Percentiles rank a stretch among this genome's conserved stretches.
phyloP scores from a whole-genome alignment of 768 basidiomycete species.

The Lactifluus subvellereus region DNA sequence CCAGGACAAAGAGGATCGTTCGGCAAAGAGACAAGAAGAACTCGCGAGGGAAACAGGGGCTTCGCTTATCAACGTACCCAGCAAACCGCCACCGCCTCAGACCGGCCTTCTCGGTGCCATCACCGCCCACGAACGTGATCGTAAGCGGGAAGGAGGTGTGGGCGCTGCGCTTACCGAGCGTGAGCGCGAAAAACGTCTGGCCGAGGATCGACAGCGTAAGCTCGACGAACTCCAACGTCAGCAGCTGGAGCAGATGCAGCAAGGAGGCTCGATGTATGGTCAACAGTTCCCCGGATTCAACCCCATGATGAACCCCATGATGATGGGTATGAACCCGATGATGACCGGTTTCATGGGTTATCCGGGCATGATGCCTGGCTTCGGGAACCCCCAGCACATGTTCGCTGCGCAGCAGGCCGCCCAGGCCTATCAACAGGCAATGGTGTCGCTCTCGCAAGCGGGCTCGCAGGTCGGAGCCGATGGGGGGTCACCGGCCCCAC shows the following conservation, averaged over 20 bases:
- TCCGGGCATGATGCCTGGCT: slow-evolving; percentile 49
- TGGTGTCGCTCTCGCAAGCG: slow-evolving; percentile 74
- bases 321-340: slow-evolving; percentile 52
- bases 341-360: slow-evolving; percentile 52
- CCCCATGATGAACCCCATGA: slow-evolving; percentile 76
- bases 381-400: slow-evolving; percentile 68
- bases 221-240: slow-evolving; percentile 86
- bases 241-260: slow-evolving; percentile 87
- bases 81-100: slow-evolving; percentile 91
- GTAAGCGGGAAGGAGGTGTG: slow-evolving; percentile 91
- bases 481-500: slow-evolving; percentile 42
- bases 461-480: slow-evolving; percentile 67
- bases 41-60: slow-evolving; percentile 86
- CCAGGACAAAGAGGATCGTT: slow-evolving; percentile 92
- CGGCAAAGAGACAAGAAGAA: slow-evolving; percentile 93
- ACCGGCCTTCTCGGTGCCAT: slow-evolving; percentile 94
- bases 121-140: slow-evolving; percentile 89
- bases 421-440: slow-evolving; percentile 85
- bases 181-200: slow-evolving; percentile 86
- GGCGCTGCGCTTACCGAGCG: slow-evolving; percentile 93
- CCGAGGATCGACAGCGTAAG: slow-evolving; percentile 89
- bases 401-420: slow-evolving; percentile 80
- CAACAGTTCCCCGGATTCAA: slow-evolving; percentile 45
- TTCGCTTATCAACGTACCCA: slow-evolving; percentile 91
- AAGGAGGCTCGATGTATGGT: slow-evolving; percentile 68